These are phyloP conservation scores for Metschnikowia similis DNA, from an alignment of 805 yeast genomes.

Conservation along the genomic window DNA sequence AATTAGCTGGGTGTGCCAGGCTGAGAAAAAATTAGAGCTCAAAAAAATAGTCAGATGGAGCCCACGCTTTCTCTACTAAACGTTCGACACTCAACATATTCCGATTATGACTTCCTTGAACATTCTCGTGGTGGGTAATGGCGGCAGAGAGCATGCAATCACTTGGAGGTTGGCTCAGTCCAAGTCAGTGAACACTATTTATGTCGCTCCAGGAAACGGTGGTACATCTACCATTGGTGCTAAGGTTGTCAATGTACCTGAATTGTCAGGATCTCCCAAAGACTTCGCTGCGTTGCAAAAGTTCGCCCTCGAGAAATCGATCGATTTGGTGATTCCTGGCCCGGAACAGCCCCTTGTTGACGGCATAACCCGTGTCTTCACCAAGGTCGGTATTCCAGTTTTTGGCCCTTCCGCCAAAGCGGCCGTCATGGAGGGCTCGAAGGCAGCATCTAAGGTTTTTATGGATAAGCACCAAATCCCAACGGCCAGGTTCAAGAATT, in stretches of 20 bases:
- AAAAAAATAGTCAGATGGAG: neutral
- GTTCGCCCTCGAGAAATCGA: slow-evolving; percentile 65
- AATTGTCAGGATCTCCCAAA: slow-evolving; percentile 56
- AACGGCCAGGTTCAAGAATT: slow-evolving; percentile 86
- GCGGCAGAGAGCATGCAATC: slow-evolving; percentile 98
- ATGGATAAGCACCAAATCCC: slow-evolving; percentile 92
- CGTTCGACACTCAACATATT: neutral
- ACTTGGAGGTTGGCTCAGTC: slow-evolving; percentile 89
- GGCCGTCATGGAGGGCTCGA: slow-evolving; percentile 94
- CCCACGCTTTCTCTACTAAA: slow-evolving; percentile 2
- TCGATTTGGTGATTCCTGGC: slow-evolving; percentile 86
- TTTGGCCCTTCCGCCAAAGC: slow-evolving; percentile 95
- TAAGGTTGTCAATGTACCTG: slow-evolving; percentile 65
- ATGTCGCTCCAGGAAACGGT: slow-evolving; percentile 96
- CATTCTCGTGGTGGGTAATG: slow-evolving; percentile 86
- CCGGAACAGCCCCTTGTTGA: slow-evolving; percentile 99
- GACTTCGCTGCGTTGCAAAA: slow-evolving; percentile 67
- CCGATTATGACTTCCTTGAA: slow-evolving; percentile 14
- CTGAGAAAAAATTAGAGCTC: slow-evolving; percentile 1
- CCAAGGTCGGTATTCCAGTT: slow-evolving; percentile 84
- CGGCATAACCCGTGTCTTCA: slow-evolving; percentile 73
- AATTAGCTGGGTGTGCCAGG: neutral
- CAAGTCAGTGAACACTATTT: slow-evolving; percentile 63
- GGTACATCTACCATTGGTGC: slow-evolving; percentile 59
- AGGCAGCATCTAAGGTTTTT: slow-evolving; percentile 88